phyloP scores from a whole-genome alignment of 2,329 filamentous ascomycete species.

The Didymella lethalis region DNA sequence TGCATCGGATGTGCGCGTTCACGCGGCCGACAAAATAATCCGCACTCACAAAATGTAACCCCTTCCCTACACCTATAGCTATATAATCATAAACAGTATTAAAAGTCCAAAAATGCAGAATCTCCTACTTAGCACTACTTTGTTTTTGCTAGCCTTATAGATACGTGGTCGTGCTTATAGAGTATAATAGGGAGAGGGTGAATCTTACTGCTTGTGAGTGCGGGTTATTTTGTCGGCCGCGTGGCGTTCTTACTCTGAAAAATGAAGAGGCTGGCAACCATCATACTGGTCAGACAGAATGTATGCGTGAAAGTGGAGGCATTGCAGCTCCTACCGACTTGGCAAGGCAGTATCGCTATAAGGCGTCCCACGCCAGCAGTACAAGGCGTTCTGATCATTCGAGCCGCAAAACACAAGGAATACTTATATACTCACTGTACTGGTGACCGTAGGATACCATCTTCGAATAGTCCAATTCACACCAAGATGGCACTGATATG shows the following conservation, averaged over 20 bases:
- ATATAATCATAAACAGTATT: no score
- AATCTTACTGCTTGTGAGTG: no score
- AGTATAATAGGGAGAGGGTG: no score
- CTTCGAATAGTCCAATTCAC: not conserved
- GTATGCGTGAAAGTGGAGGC: not conserved
- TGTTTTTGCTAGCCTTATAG: no score
- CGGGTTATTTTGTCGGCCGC: no score
- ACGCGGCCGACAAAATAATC: no score
- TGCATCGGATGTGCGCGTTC: not conserved
- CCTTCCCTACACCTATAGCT: no score
- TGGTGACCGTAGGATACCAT: not conserved
- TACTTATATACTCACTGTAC: not conserved
- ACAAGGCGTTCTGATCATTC: not conserved
- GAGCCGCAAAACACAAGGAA: not conserved
- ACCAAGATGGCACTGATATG: constrained; percentile 10
- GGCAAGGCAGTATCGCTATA: constrained; percentile 11
- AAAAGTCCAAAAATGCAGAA: no score
- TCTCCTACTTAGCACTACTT: no score
- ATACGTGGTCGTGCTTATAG: no score
- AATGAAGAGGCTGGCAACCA: not conserved
- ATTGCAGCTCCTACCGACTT: constrained; percentile 5
- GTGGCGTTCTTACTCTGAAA: not conserved
- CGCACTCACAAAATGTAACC: no score
- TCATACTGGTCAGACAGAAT: not conserved
- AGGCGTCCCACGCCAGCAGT: constrained; percentile 4